Percentiles rank a stretch among this genome's conserved stretches.
phyloP scores from a whole-genome alignment of 352 stramenopile genomes.

The Pythium diclinum region DNA sequence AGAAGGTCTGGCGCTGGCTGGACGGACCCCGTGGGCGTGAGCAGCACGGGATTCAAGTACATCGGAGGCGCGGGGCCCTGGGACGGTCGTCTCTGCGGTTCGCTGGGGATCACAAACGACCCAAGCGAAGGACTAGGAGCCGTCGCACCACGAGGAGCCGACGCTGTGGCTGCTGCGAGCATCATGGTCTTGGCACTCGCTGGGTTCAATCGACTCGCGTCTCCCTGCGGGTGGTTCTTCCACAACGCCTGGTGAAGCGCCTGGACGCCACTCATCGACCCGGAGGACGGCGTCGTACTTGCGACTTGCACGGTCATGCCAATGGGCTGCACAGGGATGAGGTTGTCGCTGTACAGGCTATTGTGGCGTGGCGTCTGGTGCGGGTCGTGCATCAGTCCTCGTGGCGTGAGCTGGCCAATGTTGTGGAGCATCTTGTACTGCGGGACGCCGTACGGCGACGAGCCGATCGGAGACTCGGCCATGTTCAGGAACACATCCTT shows the following conservation, averaged over 20 bases:
- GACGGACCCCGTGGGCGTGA: constrained; percentile 15
- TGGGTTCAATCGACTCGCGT: constrained; percentile 17
- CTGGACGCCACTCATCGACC: constrained; percentile 26
- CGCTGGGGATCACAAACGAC: not conserved
- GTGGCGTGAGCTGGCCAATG: not conserved
- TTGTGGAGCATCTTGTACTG: constrained; percentile 15
- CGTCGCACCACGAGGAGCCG: constrained; percentile 15
- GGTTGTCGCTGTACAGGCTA: constrained; percentile 11
- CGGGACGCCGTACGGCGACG: constrained; percentile 12
- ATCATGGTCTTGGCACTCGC: constrained; percentile 26
- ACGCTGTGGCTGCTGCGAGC: constrained; percentile 9
- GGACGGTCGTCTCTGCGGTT: constrained; percentile 14
- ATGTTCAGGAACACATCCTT: constrained; percentile 33
- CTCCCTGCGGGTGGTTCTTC: constrained; percentile 21
- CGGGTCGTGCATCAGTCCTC: constrained; percentile 8
- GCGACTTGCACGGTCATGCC: not conserved
- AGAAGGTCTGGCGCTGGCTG: constrained; percentile 16
- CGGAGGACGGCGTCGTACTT: not conserved
- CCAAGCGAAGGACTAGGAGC: not conserved
- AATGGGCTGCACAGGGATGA: constrained; percentile 24
- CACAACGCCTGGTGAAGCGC: constrained; percentile 28
- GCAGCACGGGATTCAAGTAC: constrained; percentile 12
- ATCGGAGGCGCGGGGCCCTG: constrained; percentile 5
- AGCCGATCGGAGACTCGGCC: constrained; percentile 16
- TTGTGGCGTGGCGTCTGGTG: constrained; percentile 21